Conservation (phyloP, 2,329 filamentous ascomycete genomes). For the Myriosclerotinia duriaeana region DNA sequence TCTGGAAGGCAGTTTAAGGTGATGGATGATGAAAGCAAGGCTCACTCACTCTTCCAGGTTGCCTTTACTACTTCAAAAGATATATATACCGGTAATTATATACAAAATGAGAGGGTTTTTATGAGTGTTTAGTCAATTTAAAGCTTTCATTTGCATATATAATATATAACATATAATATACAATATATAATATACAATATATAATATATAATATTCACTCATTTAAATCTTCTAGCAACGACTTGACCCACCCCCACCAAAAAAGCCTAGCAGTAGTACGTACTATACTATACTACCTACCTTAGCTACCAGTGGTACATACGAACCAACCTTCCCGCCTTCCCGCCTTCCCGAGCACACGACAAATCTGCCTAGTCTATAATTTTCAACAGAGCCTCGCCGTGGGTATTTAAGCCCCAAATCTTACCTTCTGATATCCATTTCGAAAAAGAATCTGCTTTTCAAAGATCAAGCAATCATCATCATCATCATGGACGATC, state of each 20-base stretch:
- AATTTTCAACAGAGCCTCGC: neutral
- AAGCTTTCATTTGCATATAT: neutral
- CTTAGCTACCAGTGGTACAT: constrained; percentile 5
- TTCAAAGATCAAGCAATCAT: constrained; percentile 13
- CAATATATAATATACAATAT: too few species aligned
- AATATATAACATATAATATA: too few species aligned
- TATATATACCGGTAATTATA: neutral
- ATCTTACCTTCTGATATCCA: neutral
- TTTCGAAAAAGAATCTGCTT: neutral
- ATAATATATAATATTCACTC: neutral
- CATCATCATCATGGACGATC: constrained; percentile 33
- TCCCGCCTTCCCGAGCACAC: constrained; percentile 17
- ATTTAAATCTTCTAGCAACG: neutral
- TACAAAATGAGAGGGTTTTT: neutral
- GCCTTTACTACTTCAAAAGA: neutral
- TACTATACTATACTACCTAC: neutral
- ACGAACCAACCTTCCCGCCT: neutral
- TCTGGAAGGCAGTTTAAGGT: too few species aligned
- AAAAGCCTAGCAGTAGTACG: neutral
- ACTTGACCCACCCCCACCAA: neutral
- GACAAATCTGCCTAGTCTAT: constrained; percentile 13
- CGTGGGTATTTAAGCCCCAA: constrained; percentile 4
- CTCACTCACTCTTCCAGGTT: too few species aligned
- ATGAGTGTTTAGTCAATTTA: neutral
- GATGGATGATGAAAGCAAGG: too few species aligned